Evolutionary conservation across 78 protist species (phyloP), one percentile per base, ranked within the genome.

Genomic region (Dictyostelium capitatum): DNA sequence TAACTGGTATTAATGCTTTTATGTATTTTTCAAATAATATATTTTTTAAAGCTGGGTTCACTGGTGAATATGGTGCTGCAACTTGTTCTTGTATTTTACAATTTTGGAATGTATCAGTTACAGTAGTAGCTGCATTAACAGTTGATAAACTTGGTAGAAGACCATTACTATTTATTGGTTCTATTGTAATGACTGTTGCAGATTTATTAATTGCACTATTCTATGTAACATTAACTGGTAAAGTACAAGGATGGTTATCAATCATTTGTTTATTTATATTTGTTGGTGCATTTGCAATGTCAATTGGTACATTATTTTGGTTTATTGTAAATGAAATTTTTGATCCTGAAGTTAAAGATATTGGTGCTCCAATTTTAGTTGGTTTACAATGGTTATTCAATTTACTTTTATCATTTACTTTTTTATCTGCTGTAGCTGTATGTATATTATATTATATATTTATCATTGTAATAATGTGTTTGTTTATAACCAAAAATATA

Each of bases 301-400:
- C 84, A 12, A 87, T 87, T 77, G 93, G 93, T 48, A 87, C 93
- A 23, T 28, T 87, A 43, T 87, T 87, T 56, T 87, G 93, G 93
- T 87, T 87, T 64, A 69, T 77, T 9, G 69, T 87, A 8, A 77
- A 77, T 77, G 93, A 87, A 65, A 87, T 87, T 41, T 47, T 87
- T 28, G 79, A 70, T 17, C 78, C 67, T 14, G 93, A 87, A 3
- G 70, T 79, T 4, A 87, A 87, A 8, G 47, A 56, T 50, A 87
- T 77, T 43, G 84, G 85, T 41, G n/a, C 83, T 32, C 93, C 93
- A 64, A 46, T 87, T 47, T 59, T 87, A 46, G 46, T 59, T 50
- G 93, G 83, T 19, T n/a, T 87, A 17, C 93, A 87, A 87, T 87
- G 93, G 93, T 59, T 74, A 20, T 87, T 87, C 7, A 87, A 87